A percentile compares a stretch with the other conserved stretches of the same genome.
phyloP scores from a whole-genome alignment of 169 alveolate genomes.

The Plasmodium sp. region DNA sequence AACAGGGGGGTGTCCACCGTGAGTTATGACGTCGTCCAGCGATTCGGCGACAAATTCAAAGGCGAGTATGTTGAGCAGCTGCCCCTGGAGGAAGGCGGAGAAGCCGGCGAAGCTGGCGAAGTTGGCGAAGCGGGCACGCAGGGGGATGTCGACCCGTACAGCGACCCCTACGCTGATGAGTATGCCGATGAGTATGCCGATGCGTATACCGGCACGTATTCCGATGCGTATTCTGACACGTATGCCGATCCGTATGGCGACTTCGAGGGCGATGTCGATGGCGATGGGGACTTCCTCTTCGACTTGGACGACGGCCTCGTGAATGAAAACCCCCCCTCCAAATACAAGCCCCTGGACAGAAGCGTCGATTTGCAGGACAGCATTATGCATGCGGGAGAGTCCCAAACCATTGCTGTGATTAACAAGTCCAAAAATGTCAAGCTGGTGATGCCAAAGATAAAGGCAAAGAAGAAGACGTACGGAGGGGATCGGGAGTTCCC shows the following conservation, averaged over 20 bases:
- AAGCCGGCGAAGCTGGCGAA: too few species aligned
- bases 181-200: background rate
- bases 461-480: background rate
- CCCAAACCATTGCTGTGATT: slow-evolving; percentile 25
- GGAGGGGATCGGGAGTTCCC: background rate
- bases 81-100: background rate
- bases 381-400: slow-evolving; percentile 1
- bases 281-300: background rate
- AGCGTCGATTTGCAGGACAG: slow-evolving; percentile 28
- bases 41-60: background rate
- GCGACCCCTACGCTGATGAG: background rate
- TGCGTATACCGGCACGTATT: background rate
- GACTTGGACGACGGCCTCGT: background rate
- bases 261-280: background rate
- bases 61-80: background rate
- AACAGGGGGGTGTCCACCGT: background rate
- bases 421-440: slow-evolving; percentile 60
- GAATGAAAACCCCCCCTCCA: background rate
- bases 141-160: background rate
- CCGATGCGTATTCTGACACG: background rate
- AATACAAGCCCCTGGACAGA: background rate
- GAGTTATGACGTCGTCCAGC: background rate
- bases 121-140: background rate
- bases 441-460: slow-evolving; percentile 1
- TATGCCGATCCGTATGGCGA: background rate